phyloP scores from a whole-genome alignment of 192 early-diverging fungal genomes.

The Coemansia aciculifera region DNA sequence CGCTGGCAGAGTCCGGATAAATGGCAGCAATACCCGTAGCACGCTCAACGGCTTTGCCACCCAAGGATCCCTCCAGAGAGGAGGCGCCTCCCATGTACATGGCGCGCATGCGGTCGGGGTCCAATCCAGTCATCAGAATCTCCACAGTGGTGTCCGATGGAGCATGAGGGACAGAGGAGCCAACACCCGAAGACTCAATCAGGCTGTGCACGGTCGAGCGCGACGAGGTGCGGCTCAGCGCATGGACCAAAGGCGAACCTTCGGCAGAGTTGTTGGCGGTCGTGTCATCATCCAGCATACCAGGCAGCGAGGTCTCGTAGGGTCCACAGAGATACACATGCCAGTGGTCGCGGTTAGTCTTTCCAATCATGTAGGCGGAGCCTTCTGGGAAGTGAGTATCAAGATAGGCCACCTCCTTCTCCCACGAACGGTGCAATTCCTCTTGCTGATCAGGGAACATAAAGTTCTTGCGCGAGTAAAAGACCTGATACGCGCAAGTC shows the following conservation, averaged over 20 bases:
- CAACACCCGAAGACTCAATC: background rate
- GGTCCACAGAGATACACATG: conserved; percentile 87
- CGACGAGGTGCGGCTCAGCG: conserved; percentile 48
- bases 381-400: conserved; percentile 69
- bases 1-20: conserved; percentile 78
- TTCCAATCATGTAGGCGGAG: conserved; percentile 89
- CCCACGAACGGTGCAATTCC: conserved; percentile 88
- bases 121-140: conserved; percentile 93
- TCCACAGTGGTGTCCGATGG: conserved; percentile 84
- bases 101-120: conserved; percentile 71
- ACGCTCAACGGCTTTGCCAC: conserved; percentile 68
- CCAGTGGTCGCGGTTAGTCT: conserved; percentile 96
- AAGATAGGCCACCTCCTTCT: conserved; percentile 79
- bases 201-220: conserved; percentile 35
- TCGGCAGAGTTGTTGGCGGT: conserved; percentile 38
- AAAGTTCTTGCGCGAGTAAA: conserved; percentile 96
- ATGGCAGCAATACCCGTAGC: conserved; percentile 78
- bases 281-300: conserved; percentile 4
- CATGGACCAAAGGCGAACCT: conserved; percentile 27
- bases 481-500: conserved; percentile 69
- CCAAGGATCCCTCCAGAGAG: conserved; percentile 62
- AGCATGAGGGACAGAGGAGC: background rate
- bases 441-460: conserved; percentile 92
- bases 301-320: conserved; percentile 20
- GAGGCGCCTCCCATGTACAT: conserved; percentile 69